Percentiles rank a stretch among this genome's conserved stretches.
Conservation (phyloP, 805 yeast genomes). For the Candida dajiaensis region DNA sequence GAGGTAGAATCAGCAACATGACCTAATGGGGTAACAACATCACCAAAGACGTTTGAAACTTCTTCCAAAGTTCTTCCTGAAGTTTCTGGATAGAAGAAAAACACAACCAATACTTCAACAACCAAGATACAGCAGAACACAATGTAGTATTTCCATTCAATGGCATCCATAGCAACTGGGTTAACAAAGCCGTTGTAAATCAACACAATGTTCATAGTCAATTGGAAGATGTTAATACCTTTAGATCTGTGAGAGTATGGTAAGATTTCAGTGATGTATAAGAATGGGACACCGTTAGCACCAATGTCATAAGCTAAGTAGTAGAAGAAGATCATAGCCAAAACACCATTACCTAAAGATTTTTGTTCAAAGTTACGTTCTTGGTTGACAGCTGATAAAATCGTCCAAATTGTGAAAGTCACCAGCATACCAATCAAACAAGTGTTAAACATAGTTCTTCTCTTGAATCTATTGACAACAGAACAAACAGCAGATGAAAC, state of each 20-base stretch:
- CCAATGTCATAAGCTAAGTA: conserved; percentile 35
- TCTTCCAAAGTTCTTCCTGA: conserved; percentile 33
- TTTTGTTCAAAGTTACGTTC: conserved; percentile 33
- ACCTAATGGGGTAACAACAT: conserved; percentile 6
- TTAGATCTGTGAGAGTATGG: conserved; percentile 27
- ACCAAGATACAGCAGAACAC: conserved; percentile 27
- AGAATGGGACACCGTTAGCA: conserved; percentile 38
- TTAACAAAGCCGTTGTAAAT: conserved; percentile 30
- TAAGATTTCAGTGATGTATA: conserved; percentile 38
- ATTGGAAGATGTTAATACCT: conserved; percentile 15
- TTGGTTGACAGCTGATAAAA: conserved; percentile 39
- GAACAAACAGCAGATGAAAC: conserved; percentile 23
- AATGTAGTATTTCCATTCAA: conserved; percentile 32
- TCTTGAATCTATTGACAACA: conserved; percentile 22
- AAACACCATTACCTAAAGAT: conserved; percentile 36
- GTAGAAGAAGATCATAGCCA: conserved; percentile 44
- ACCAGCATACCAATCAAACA: conserved; percentile 31
- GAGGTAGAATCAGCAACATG: no score
- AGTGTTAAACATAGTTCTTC: conserved; percentile 32
- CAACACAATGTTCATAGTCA: conserved; percentile 15
- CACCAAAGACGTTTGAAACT: conserved; percentile 31
- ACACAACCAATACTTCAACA: conserved; percentile 25
- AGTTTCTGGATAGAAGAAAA: conserved; percentile 31
- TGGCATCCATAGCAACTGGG: conserved; percentile 32
- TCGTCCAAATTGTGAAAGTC: conserved; percentile 37